Base-by-base conservation (phyloP, 345 rosid species). In the Adansonia digitata region DNA sequence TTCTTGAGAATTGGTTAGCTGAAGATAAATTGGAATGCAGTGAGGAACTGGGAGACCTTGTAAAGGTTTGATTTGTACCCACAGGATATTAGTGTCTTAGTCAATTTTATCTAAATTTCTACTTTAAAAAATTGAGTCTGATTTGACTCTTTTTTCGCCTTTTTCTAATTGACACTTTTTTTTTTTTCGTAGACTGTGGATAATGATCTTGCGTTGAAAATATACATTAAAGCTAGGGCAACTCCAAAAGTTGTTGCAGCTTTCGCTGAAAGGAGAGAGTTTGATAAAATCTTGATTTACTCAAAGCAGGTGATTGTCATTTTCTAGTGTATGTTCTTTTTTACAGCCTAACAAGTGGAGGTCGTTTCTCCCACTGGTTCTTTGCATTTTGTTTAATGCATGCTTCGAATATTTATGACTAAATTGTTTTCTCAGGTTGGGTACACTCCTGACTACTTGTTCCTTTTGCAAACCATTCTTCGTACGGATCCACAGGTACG, bases 211-310 rank as follows among this genome's bases (percentile, higher is more conserved):
- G 98, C 99, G 0, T 78, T 96, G 78, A 91, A 93, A 80, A 93
- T 96, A 84, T 96, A 90, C 80, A 92, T 93, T 74, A 96, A 93
- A 87, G 99, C 99, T 40, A 85, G 94, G 79, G 97, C 97, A 26
- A 89, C 98, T 65, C 97, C 99, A 45, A 96, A 96, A 85, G 99
- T 96, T 82, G 97, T 96, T 76, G 98, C 98, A 35, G 99, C 99
- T 80, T 93, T 96, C 83, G 99, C 97, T 37, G 99, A 96, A 83
- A 78, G 97, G 78, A 89, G 95, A 82, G 99, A 96, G 89, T 96
- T 93, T 73, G 98, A 96, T 84, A 93, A 93, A 78, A 96, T 96
- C 73, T 77, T 93, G 82, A 88, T 90, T 65, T 96, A 96, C 84
- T 90, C 98, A 2, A 89, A 96, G 91, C 95, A 95, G 94, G 99